phyloP scores from a whole-genome alignment of 768 basidiomycete genomes.

The Lactarius psammicola region DNA sequence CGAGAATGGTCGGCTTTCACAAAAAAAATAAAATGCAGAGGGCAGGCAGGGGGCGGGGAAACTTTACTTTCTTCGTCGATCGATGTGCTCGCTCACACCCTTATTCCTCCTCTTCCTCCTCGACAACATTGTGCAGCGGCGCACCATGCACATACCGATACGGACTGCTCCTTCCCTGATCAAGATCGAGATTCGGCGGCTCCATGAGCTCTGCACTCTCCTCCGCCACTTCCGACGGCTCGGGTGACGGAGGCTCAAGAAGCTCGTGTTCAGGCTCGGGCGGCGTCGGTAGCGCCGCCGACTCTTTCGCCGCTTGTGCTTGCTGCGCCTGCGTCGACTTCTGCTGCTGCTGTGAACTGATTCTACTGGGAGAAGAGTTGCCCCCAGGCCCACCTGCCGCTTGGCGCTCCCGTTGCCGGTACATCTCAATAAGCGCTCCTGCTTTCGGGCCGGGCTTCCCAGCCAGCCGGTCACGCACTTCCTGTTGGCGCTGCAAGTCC shows the following conservation, averaged over 20 bases:
- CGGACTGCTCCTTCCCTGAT: slow-evolving; percentile 58
- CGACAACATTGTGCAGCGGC: slow-evolving; percentile 81
- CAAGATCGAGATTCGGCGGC: slow-evolving; percentile 38
- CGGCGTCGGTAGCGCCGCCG: slow-evolving; percentile 19
- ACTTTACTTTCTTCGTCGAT: not conserved
- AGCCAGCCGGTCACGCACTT: slow-evolving; percentile 15
- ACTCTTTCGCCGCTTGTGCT: slow-evolving; percentile 2
- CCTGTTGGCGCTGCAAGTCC: slow-evolving; percentile 18
- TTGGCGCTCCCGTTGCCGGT: slow-evolving; percentile 61
- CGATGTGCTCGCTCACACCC: too few relatives aligned
- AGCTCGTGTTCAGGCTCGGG: slow-evolving; percentile 31
- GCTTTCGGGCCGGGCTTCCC: slow-evolving; percentile 51
- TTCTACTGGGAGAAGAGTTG: slow-evolving; percentile 32
- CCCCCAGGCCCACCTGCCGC: slow-evolving; percentile 32
- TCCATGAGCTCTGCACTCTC: slow-evolving; percentile 38
- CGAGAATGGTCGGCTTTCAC: too few relatives aligned
- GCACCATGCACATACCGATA: slow-evolving; percentile 79
- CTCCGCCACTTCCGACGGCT: slow-evolving; percentile 32
- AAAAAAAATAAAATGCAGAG: not conserved
- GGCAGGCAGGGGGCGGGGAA: not conserved
- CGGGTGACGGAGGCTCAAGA: slow-evolving; percentile 24
- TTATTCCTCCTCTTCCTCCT: slow-evolving; percentile 72
- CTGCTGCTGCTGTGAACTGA: slow-evolving; percentile 24
- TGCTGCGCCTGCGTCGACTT: not conserved
- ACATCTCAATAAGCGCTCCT: slow-evolving; percentile 82